Percentiles rank a stretch among this genome's conserved stretches.
phyloP scores from a whole-genome alignment of 352 stramenopile species.

The Globisporangium megalacanthum region DNA sequence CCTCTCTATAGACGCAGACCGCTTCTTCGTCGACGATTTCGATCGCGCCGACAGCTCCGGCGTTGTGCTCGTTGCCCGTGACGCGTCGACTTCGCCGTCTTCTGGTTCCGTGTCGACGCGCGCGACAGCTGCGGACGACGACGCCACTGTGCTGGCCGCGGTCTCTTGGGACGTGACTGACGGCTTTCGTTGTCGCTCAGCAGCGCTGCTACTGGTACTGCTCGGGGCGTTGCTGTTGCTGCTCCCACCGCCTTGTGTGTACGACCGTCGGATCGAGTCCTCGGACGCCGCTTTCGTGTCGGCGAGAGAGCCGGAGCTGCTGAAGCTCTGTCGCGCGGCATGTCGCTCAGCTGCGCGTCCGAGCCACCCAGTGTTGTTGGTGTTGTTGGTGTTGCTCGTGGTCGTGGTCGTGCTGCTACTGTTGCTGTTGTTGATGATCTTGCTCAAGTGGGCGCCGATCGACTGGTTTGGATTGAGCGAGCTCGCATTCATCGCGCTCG shows the following conservation, averaged over 20 bases:
- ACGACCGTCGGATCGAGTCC: slow-evolving; percentile 36
- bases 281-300: slow-evolving; percentile 12
- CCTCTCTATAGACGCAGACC: slow-evolving; percentile 22
- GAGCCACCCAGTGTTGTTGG: slow-evolving; percentile 46
- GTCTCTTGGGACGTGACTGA: slow-evolving; percentile 22
- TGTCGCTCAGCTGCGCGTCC: slow-evolving; percentile 60
- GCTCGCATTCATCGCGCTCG: slow-evolving; percentile 28
- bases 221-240: slow-evolving; percentile 7
- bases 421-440: slow-evolving; percentile 56
- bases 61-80: slow-evolving; percentile 6
- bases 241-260: slow-evolving; percentile 16
- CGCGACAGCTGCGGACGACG: slow-evolving; percentile 9
- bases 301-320: slow-evolving; percentile 9
- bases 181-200: slow-evolving; percentile 26
- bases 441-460: slow-evolving; percentile 62
- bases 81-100: slow-evolving; percentile 39
- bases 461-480: slow-evolving; percentile 44
- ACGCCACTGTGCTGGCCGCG: slow-evolving; percentile 1
- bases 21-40: slow-evolving; percentile 23
- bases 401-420: slow-evolving; percentile 21
- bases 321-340: slow-evolving; percentile 34
- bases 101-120: slow-evolving; percentile 34
- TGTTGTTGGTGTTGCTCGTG: slow-evolving; percentile 32
- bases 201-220: slow-evolving; percentile 3
- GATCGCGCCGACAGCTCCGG: slow-evolving; percentile 5